These are phyloP conservation scores for Tuber microsphaerosporum DNA, from an alignment of 495 filamentous ascomycete genomes.

Conservation along the genomic window DNA sequence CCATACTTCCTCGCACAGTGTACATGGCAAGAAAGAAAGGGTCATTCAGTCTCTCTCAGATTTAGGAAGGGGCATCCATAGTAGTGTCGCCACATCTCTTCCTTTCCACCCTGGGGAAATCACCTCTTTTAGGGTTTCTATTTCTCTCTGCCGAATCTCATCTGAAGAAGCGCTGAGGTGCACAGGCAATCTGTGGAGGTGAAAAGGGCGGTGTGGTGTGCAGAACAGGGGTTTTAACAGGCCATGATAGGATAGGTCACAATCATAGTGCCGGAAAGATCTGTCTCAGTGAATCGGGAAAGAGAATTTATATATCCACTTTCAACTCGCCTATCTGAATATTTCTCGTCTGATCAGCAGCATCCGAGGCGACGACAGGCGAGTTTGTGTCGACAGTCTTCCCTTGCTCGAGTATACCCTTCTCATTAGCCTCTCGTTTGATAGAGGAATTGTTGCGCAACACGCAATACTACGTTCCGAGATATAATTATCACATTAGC, in stretches of 20 bases:
- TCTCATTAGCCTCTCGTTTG: background rate
- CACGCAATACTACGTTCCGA: background rate
- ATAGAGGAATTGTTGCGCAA: background rate
- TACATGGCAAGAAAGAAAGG: background rate
- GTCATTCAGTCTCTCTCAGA: background rate
- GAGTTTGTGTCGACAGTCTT: background rate
- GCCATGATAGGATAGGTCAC: conserved; percentile 8
- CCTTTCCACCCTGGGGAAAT: background rate
- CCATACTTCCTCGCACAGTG: background rate
- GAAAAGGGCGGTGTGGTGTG: background rate
- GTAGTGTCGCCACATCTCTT: background rate
- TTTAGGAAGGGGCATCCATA: background rate
- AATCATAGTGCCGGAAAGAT: conserved; percentile 3
- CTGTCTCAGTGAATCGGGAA: conserved; percentile 27
- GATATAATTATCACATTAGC: background rate
- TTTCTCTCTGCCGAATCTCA: background rate
- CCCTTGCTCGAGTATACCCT: background rate
- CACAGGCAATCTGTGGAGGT: background rate
- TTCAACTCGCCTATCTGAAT: conserved; percentile 21
- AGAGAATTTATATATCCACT: conserved; percentile 29
- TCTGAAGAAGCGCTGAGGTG: background rate
- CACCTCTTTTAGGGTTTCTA: background rate
- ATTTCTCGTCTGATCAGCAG: conserved; percentile 17
- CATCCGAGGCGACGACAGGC: conserved; percentile 6
- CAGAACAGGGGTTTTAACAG: background rate